Conservation (phyloP, 2,329 filamentous ascomycete genomes). For the Torrubiellomyces zombiae region DNA sequence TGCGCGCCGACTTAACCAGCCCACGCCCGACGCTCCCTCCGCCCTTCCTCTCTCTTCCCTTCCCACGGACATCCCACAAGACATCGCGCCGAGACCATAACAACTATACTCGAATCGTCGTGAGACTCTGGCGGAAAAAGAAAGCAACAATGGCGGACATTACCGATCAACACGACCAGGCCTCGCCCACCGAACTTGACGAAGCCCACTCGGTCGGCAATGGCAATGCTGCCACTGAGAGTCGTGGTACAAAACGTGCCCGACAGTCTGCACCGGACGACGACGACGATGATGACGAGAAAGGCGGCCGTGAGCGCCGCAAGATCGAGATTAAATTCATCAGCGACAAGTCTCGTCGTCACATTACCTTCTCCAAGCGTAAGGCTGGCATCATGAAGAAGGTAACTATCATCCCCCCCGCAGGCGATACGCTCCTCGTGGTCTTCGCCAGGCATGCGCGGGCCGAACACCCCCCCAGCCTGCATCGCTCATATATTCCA, state of each 20-base stretch:
- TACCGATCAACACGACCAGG: constrained; percentile 61
- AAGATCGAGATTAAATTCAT: constrained; percentile 99
- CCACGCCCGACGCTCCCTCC: too few relatives aligned
- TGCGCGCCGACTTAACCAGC: too few relatives aligned
- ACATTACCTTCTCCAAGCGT: constrained; percentile 99
- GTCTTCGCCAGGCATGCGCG: too few relatives aligned
- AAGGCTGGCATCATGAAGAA: constrained; percentile 99
- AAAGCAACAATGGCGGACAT: constrained; percentile 53
- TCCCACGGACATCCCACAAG: background rate
- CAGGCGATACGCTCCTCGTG: too few relatives aligned
- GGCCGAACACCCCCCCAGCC: too few relatives aligned
- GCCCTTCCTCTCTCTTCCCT: too few relatives aligned
- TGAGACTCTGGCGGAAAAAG: too few relatives aligned
- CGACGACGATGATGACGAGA: constrained; percentile 94
- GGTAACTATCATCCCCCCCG: constrained; percentile 41
- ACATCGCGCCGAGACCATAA: background rate
- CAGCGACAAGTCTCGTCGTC: constrained; percentile 95
- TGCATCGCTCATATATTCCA: too few relatives aligned
- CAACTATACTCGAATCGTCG: too few relatives aligned
- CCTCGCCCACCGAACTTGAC: constrained; percentile 57
- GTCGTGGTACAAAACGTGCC: constrained; percentile 76
- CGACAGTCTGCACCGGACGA: constrained; percentile 75
- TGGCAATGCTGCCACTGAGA: constrained; percentile 50
- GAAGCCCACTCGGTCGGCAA: constrained; percentile 58
- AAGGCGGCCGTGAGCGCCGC: constrained; percentile 90